A percentile compares a stretch with the other conserved stretches of the same genome.
Evolutionary conservation across 2,329 filamentous ascomycete species (phyloP).

Genomic region (Akanthomyces lecanii): DNA sequence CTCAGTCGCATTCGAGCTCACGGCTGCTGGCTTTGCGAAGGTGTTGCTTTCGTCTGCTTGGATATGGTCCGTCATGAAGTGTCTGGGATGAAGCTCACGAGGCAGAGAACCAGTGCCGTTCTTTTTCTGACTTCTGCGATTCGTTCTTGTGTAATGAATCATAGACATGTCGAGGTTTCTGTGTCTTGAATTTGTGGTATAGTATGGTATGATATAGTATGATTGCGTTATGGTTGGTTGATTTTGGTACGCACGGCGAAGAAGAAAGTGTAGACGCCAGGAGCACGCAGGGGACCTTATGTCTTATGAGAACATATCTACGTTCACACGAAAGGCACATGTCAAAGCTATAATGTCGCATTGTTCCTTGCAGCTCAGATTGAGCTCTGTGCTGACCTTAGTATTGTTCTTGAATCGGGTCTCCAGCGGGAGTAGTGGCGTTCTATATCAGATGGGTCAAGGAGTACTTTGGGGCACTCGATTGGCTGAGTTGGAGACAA

Average conservation of each 20-base stretch:
- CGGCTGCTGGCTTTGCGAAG: not conserved
- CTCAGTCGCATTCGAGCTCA: not conserved
- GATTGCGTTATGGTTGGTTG: not conserved
- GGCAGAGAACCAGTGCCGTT: not conserved
- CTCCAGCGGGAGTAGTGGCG: slow-evolving; percentile 11
- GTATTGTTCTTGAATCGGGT: slow-evolving; percentile 23
- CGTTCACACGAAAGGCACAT: slow-evolving; percentile 17
- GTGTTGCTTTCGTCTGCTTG: not conserved
- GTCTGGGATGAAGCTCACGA: slow-evolving; percentile 1
- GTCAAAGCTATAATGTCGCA: slow-evolving; percentile 25
- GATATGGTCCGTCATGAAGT: not conserved
- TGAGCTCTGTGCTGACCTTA: slow-evolving; percentile 22
- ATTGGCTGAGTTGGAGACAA: not conserved
- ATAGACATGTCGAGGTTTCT: not conserved
- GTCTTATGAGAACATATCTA: not conserved
- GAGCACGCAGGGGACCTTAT: not conserved
- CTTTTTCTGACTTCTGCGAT: not conserved
- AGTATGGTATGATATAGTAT: not conserved
- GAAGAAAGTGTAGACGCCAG: too few species aligned
- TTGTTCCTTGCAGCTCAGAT: not conserved
- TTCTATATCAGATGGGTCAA: slow-evolving; percentile 16
- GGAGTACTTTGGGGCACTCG: too few species aligned
- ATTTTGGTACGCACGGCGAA: not conserved
- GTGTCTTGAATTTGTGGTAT: not conserved
- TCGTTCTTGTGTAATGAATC: not conserved